Base-by-base conservation (phyloP, 1,284 basidiomycete species). In the Microbotryomycetes sp. region DNA sequence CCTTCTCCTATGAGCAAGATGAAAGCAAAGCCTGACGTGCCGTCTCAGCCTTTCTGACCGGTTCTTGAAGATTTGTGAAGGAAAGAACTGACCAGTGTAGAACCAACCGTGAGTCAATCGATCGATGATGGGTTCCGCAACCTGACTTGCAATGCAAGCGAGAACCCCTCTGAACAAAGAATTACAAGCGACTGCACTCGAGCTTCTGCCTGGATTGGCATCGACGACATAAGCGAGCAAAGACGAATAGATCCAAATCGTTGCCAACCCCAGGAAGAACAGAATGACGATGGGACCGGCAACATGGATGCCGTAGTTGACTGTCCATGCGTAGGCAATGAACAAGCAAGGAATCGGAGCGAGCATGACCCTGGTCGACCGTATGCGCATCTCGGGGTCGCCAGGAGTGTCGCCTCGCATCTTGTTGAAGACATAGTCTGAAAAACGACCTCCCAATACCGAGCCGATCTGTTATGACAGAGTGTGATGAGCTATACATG, bases 291-390 rank as follows among this genome's bases (percentile, higher is more conserved):
- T 29, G 0, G 58, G 61, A 0, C 54, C 56, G 3, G 61, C 61
- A 26, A 67, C 29, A 45, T 67, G 49, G 9, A 83, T 77, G 30
- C 83, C 83, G 57, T 83, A 74, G 61, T 88, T 75, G 48, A 81
- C 82, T 4, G 85, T 79, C 90, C 90, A 93, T 2, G 82, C 90
- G 71, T 88, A 90, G 0, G 81, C 84, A 31, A 88, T 71, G 57
- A 85, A 80, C 9, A 79, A 79, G 0, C 80, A 66, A 2, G 62
- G 65, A 26, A 77, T 59, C 56, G 78, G 31, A 3, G 68, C 56
- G 59, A 72, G 66, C 6, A 69, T 65, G 16, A 64, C 21, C 31
- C 66, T 53, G 45, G 65, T 64, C 11, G 62, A 58, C 48, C 60
- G 58, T 18, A 71, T 61, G 5, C 71, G 55, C 61, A 66, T 62